Conservation (phyloP, 345 rosid species). For the Brassica nigra region DNA sequence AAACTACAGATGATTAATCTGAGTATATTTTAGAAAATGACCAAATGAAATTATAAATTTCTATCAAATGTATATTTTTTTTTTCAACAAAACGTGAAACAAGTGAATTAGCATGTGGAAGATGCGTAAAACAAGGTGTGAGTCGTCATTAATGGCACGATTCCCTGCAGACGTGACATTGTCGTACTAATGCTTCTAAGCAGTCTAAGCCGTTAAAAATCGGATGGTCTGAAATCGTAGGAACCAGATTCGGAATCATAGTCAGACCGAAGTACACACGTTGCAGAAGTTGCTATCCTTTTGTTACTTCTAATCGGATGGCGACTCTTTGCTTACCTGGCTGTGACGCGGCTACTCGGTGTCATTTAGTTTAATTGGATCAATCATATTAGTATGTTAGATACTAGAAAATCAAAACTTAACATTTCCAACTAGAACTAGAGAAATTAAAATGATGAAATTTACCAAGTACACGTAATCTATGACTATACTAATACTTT, state of each 20-base stretch:
- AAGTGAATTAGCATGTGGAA: background rate
- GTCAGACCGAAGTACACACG: constrained; percentile 11
- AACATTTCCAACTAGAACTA: background rate
- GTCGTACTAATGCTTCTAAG: background rate
- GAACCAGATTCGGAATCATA: constrained; percentile 34
- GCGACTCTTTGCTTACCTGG: constrained; percentile 38
- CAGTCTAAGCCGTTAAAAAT: constrained; percentile 35
- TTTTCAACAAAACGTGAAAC: constrained; percentile 21
- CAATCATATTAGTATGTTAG: background rate
- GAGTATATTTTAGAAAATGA: constrained; percentile 24
- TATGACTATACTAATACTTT: background rate
- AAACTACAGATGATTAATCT: background rate
- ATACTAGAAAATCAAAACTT: background rate
- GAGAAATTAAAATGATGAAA: background rate
- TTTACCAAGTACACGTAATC: background rate
- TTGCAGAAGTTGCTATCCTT: constrained; percentile 11
- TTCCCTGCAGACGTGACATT: constrained; percentile 19
- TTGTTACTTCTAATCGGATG: background rate
- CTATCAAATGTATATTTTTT: background rate
- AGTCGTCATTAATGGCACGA: background rate
- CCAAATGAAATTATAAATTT: background rate
- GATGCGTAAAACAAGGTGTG: constrained; percentile 30
- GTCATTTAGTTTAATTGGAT: too few relatives aligned
- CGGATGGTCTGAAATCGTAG: constrained; percentile 28
- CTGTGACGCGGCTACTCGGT: background rate